Conservation (phyloP, 1,139 yeast genomes). For the Lodderomyces oxycetoniae region DNA sequence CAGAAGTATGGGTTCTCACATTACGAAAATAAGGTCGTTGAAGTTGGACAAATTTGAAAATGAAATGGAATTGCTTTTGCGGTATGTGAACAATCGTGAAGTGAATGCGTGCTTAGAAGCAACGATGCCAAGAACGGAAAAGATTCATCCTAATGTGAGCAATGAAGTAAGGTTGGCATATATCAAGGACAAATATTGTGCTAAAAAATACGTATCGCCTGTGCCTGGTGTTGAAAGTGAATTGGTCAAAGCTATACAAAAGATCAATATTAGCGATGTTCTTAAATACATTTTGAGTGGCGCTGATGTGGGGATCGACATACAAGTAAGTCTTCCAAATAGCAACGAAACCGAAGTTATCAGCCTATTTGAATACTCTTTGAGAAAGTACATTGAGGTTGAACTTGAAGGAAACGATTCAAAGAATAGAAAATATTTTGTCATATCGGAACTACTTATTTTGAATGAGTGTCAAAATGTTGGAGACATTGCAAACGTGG, state of each 20-base stretch:
- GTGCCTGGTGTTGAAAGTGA: slow-evolving; percentile 23
- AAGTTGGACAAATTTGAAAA: slow-evolving; percentile 46
- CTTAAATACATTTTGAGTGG: slow-evolving; percentile 47
- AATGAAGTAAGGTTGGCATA: slow-evolving; percentile 37
- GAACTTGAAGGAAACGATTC: slow-evolving; percentile 15
- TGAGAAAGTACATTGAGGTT: slow-evolving; percentile 44
- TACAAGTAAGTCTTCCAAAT: slow-evolving; percentile 23
- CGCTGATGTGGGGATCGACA: slow-evolving; percentile 41
- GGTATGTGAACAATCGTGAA: slow-evolving; percentile 35
- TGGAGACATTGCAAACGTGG: slow-evolving; percentile 11
- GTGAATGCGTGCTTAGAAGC: slow-evolving; percentile 40
- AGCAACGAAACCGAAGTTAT: slow-evolving; percentile 21
- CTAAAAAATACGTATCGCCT: slow-evolving; percentile 31
- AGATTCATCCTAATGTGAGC: slow-evolving; percentile 24
- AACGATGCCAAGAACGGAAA: slow-evolving; percentile 11
- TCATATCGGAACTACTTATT: slow-evolving; percentile 68
- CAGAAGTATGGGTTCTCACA: slow-evolving; percentile 48
- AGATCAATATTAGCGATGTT: slow-evolving; percentile 44
- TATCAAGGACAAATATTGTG: slow-evolving; percentile 48
- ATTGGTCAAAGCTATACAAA: slow-evolving; percentile 45
- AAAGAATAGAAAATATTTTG: slow-evolving; percentile 37
- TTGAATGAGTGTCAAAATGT: slow-evolving; percentile 57
- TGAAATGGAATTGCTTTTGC: slow-evolving; percentile 38
- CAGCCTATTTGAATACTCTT: slow-evolving; percentile 56
- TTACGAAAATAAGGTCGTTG: slow-evolving; percentile 47